Base-by-base conservation (phyloP, 2,329 filamentous ascomycete species). In the Scleromitrula shiraiana region DNA sequence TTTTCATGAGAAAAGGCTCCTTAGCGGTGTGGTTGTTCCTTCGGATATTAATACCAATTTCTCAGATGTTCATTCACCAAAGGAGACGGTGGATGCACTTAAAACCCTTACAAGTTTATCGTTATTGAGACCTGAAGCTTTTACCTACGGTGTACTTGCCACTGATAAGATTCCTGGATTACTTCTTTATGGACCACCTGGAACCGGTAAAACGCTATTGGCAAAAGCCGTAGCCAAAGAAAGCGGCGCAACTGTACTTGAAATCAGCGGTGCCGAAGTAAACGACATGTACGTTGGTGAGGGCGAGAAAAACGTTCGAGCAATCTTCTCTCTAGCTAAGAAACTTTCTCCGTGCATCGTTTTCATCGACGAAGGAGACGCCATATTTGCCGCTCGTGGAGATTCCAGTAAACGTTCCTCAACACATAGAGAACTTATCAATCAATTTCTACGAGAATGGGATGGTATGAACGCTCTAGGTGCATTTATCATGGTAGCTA, bases 401-500 rank as follows among this genome's bases (percentile, higher is more conserved):
- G 47, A 33, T 2, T 24, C 26, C 7, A 41, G n/a, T n/a, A n/a
- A 38, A 23, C 37, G 43, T n/a, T 40, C 29, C 3, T 33, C 27
- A 2, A 43, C 54, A 9, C 87, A 94, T 58, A 80, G 90, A 41
- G 91, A 96, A 64, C 83, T 93, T 46, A 90, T 97, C 65, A 98
- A 96, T 62, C 91, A 98, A 67, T 97, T 97, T 65, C 71, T 98
- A 41, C 85, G 89, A 46, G 91, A 97, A 65, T 97, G 91, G 93
- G 93, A 97, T 59, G 93, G 93, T 9, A 83, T 97, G 72, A 72
- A 73, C 46, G 85, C 86, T 58, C 77, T 82, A 39, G 85, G 85
- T 15, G 88, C 91, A 2, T 97, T 98, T 65, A 91, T 98, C 66
- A 96, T 98, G 89, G 89, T 97, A 0, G 91, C 93, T 23, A 97